Evolutionary conservation across 176 grass and related monocot species (phyloP).

Genomic region (Zizania latifolia): DNA sequence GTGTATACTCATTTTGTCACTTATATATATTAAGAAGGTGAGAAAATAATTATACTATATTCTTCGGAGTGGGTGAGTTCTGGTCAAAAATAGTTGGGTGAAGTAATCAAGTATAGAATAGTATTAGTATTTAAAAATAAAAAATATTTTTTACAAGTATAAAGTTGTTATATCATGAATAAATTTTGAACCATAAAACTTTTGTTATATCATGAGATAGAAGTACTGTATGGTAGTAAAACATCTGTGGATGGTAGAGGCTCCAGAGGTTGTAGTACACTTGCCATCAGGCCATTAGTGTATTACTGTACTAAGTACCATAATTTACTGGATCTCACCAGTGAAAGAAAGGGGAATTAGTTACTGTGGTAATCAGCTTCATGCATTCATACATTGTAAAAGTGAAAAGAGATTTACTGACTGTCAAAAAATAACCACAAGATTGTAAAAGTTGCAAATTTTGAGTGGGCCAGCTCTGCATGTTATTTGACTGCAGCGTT

Average conservation of each 20-base stretch:
- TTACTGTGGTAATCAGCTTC: neutral
- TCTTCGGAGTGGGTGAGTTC: too few species aligned
- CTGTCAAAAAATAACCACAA: neutral
- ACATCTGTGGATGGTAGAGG: neutral
- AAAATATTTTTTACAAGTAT: too few species aligned
- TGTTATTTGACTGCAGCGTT: neutral
- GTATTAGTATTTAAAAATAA: too few species aligned
- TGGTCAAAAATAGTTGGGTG: too few species aligned
- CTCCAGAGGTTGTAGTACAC: neutral
- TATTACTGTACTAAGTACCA: neutral
- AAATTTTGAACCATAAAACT: too few species aligned
- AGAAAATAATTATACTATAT: too few species aligned
- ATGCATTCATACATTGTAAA: neutral
- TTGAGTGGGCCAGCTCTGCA: neutral
- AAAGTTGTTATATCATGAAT: too few species aligned
- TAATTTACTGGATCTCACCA: neutral
- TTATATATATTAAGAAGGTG: neutral
- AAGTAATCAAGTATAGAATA: too few species aligned
- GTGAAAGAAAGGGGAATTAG: neutral
- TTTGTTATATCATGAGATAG: too few species aligned
- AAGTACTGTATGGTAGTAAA: too few species aligned
- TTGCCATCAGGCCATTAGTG: neutral
- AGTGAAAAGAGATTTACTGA: neutral
- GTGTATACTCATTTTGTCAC: neutral
- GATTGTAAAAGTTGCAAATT: neutral